Base-by-base conservation (phyloP, 2,329 filamentous ascomycete species). In the Penicillium sp. region DNA sequence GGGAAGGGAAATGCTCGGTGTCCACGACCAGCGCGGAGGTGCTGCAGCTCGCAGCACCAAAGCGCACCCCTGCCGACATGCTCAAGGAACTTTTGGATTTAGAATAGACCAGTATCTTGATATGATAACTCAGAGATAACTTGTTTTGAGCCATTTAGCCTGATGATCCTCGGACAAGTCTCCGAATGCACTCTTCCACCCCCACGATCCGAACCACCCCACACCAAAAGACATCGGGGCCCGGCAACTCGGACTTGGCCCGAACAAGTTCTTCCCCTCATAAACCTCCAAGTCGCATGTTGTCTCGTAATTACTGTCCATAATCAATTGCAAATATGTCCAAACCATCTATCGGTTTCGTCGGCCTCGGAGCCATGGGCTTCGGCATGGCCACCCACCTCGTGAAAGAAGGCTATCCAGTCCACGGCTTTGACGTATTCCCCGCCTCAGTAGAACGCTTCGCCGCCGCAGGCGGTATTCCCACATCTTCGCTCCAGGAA, bases 331-430 rank as follows among this genome's bases (percentile, higher is more conserved):
- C 11, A 36, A 34, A 34, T 34, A 74, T 76, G 61, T 74, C 74
- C 32, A 81, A 79, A 66, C 77, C 79, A 24, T 66, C 72, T 49
- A 76, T 89, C 50, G 82, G 84, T 59, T 90, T 90, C 73, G 86
- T 88, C 59, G 88, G 88, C 77, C 85, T 92, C 3, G 88, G 88
- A 53, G 88, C 88, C 72, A 91, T 91, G 88, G 88, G 88, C 67
- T 88, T 90, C 70, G 88, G 88, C 68, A 91, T 92, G 88, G 88
- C 88, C 59, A 88, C 83, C 55, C 82, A 90, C 67, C 82, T 92
- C 43, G 77, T 90, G 64, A 84, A 85, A 61, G 75, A 82, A 59
- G 86, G 86, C 54, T 89, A 87, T 71, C 56, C 75, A 24, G 87
- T 91, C 22, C 86, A 83, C 21, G 88, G 88, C 52, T 91, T 85